Conservation (phyloP, 805 yeast genomes). For the Komagataella pastoris region DNA sequence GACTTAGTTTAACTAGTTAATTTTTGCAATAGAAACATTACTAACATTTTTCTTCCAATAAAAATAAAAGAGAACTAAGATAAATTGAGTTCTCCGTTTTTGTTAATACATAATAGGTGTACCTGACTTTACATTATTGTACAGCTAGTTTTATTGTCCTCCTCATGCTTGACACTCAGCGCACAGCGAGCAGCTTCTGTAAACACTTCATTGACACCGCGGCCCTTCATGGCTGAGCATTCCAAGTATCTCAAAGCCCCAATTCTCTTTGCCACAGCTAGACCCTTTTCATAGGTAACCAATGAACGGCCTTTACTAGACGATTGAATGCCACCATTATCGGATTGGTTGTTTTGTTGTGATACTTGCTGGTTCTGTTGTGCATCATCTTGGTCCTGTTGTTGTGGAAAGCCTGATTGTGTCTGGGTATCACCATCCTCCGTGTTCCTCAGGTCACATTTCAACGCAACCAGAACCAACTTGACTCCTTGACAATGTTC, state of each 20-base stretch:
- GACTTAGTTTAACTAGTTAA: not conserved
- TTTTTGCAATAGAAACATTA: not conserved
- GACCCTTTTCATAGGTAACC: conserved; percentile 86
- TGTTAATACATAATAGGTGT: not conserved
- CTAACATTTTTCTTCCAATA: not conserved
- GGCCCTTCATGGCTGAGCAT: conserved; percentile 90
- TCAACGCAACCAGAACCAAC: conserved; percentile 83
- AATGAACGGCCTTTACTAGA: conserved; percentile 22
- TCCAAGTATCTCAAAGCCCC: conserved; percentile 93
- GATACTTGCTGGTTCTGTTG: conserved; percentile 13
- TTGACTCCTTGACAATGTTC: conserved; percentile 97
- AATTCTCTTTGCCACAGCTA: conserved; percentile 80
- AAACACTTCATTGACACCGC: conserved; percentile 98
- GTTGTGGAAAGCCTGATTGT: not conserved
- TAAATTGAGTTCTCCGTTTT: not conserved
- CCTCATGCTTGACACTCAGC: conserved; percentile 75
- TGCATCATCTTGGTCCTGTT: conserved; percentile 21
- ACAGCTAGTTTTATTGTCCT: conserved; percentile 37
- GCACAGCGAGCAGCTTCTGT: conserved; percentile 98
- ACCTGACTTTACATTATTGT: conserved; percentile 2
- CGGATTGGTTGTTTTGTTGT: conserved; percentile 1
- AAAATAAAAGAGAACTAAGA: not conserved
- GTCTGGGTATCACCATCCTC: conserved; percentile 24
- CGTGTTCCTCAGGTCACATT: conserved; percentile 77
- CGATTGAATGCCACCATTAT: not conserved